Evolutionary conservation across 192 early-diverging fungal genomes (phyloP), one percentile per base, ranked within the genome.

Genomic region (Radiomyces spectabilis): DNA sequence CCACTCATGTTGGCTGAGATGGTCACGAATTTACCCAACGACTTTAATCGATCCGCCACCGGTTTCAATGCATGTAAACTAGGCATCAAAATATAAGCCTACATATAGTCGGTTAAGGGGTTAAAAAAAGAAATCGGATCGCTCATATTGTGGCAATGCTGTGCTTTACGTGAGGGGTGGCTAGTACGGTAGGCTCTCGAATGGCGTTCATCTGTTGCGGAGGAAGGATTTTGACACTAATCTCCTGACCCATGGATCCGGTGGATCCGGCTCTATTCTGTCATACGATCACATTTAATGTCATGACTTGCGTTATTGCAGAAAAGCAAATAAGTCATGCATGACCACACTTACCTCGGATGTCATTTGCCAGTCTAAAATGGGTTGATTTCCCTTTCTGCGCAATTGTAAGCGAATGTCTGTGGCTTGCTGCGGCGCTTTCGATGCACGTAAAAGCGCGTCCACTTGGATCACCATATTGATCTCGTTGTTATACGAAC

Each of bases 51-150:
- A 27, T 88, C 79, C 2, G 77, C 74, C 18, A 91, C 78, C 26
- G 73, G 76, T 15, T 78, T 67, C n/a, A 93, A 57, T 46, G 65
- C 74, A 33, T 69, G 62, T n/a, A 93, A 55, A 8, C 77, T 78
- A 8, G 90, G 90, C 48, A 91, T 70, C 73, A 91, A 82, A 35
- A 93, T 85, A 40, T 88, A 83, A 25, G 87, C 82, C 40, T 88
- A 74, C 15, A 75, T 68, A 4, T 72, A 62, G 0, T 74, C 72
- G 2, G 87, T 72, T 6, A 49, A 3, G 26, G 7, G 1, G 12
- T 34, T n/a, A 22, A 54, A 43, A 30, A 30, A 39, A 54, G 15
- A 65, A 51, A n/a, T n/a, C n/a, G n/a, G n/a, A n/a, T n/a, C n/a
- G n/a, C n/a, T n/a, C n/a, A n/a, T n/a, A n/a, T n/a, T n/a, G n/a